A percentile compares a stretch with the other conserved stretches of the same genome.
These are phyloP conservation scores for Ajuga chamaepitys DNA, from an alignment of 257 asterid genomes.

Conservation along the genomic window DNA sequence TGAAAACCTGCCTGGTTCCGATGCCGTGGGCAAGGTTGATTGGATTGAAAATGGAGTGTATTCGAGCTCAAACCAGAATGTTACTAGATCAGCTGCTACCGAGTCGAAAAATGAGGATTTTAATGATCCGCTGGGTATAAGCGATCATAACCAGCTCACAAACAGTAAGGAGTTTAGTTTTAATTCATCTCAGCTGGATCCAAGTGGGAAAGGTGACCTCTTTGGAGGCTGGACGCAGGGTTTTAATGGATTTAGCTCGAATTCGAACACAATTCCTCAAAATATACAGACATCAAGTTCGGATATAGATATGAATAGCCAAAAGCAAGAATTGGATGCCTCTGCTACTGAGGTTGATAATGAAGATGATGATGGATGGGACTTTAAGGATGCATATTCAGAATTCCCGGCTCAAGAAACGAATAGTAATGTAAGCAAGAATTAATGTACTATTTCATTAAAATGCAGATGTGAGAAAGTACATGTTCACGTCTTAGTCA, in stretches of 20 bases:
- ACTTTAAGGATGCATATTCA: slow-evolving; percentile 57
- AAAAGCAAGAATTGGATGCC: slow-evolving; percentile 1
- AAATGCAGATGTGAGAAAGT: slow-evolving; percentile 13
- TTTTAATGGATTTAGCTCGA: slow-evolving; percentile 21
- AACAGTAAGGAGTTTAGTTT: slow-evolving; percentile 20
- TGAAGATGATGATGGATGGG: slow-evolving; percentile 58
- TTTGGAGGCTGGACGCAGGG: slow-evolving; percentile 30
- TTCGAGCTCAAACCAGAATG: slow-evolving; percentile 21
- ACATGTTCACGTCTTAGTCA: slow-evolving; percentile 3
- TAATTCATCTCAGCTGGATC: slow-evolving; percentile 19
- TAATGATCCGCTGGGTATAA: slow-evolving; percentile 3
- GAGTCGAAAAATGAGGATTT: slow-evolving; percentile 18
- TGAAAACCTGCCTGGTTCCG: slow-evolving; percentile 17
- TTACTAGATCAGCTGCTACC: slow-evolving; percentile 17
- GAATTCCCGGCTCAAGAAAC: slow-evolving; percentile 21
- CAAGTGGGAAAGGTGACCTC: slow-evolving; percentile 11
- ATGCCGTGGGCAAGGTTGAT: slow-evolving; percentile 9
- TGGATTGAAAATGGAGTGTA: slow-evolving; percentile 25
- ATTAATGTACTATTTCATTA: not conserved
- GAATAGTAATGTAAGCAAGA: slow-evolving; percentile 35
- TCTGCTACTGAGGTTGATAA: slow-evolving; percentile 8
- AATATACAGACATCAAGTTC: slow-evolving; percentile 16
- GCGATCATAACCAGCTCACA: slow-evolving; percentile 27
- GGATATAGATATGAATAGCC: slow-evolving; percentile 22
- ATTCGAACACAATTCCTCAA: slow-evolving; percentile 11